Conservation (phyloP, 192 early-diverging fungal genomes). For the Endogone sp. region DNA sequence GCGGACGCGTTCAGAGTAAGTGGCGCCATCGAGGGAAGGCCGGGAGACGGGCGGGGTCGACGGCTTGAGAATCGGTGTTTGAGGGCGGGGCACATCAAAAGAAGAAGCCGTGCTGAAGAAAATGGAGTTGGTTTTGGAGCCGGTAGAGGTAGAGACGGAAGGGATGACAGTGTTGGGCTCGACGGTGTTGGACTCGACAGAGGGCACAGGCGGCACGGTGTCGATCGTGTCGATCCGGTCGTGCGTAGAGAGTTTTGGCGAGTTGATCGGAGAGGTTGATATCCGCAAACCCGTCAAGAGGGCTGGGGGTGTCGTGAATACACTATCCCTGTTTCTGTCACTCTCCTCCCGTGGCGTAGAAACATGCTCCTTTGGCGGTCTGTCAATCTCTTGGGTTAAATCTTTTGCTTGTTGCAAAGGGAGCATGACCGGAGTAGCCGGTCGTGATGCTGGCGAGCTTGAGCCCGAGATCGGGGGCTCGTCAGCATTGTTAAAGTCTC, state of each 20-base stretch:
- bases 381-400: neutral
- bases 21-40: neutral
- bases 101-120: neutral
- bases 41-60: neutral
- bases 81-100: neutral
- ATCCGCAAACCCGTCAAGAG: neutral
- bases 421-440: neutral
- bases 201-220: neutral
- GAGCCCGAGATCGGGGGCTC: too few species aligned
- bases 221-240: neutral
- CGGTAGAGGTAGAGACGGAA: neutral
- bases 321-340: neutral
- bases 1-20: neutral
- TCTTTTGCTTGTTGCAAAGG: neutral
- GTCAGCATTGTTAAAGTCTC: neutral
- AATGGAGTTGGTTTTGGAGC: neutral
- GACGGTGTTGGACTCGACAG: neutral
- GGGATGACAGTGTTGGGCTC: neutral
- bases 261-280: neutral
- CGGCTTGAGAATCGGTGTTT: neutral
- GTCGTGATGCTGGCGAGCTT: too few species aligned
- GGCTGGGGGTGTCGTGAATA: neutral
- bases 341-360: neutral
- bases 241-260: neutral
- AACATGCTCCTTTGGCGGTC: neutral